phyloP scores from a whole-genome alignment of 2,329 filamentous ascomycete genomes.

The Aspergillus sp. region DNA sequence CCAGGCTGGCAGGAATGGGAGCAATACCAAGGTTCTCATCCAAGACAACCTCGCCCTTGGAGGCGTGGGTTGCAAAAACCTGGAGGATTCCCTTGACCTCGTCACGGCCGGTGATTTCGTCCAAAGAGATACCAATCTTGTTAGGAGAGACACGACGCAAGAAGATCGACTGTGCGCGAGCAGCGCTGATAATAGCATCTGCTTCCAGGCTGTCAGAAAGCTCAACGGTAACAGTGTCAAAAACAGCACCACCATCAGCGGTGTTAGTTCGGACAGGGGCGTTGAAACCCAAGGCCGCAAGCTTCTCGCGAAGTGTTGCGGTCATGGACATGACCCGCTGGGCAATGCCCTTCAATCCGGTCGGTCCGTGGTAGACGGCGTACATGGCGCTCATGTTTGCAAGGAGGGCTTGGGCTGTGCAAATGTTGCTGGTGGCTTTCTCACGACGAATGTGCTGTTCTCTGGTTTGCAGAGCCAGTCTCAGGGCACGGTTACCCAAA shows the following conservation, averaged over 20 bases:
- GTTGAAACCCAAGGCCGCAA: conserved; percentile 59
- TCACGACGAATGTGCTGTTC: conserved; percentile 96
- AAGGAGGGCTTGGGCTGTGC: conserved; percentile 86
- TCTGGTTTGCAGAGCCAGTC: conserved; percentile 82
- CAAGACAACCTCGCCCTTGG: conserved; percentile 26
- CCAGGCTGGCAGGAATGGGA: conserved; percentile 51
- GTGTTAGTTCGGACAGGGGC: conserved; percentile 56
- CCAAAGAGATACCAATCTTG: conserved; percentile 69
- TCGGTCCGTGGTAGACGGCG: conserved; percentile 86
- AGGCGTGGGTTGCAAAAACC: conserved; percentile 47
- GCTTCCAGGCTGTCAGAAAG: conserved; percentile 48
- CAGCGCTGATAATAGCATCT: conserved; percentile 47
- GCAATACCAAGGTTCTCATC: conserved; percentile 33
- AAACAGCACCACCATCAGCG: conserved; percentile 57
- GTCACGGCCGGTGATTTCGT: conserved; percentile 63
- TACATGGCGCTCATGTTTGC: conserved; percentile 97
- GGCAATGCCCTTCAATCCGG: conserved; percentile 77
- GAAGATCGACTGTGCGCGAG: conserved; percentile 52
- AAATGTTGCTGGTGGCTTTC: conserved; percentile 96
- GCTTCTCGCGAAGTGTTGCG: conserved; percentile 61
- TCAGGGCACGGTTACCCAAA: conserved; percentile 72
- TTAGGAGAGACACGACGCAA: conserved; percentile 58
- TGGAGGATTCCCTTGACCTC: conserved; percentile 56
- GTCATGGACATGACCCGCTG: conserved; percentile 69
- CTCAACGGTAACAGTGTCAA: conserved; percentile 75